Conservation (phyloP, 2,329 filamentous ascomycete species). For the Aspergillus clavatus region DNA sequence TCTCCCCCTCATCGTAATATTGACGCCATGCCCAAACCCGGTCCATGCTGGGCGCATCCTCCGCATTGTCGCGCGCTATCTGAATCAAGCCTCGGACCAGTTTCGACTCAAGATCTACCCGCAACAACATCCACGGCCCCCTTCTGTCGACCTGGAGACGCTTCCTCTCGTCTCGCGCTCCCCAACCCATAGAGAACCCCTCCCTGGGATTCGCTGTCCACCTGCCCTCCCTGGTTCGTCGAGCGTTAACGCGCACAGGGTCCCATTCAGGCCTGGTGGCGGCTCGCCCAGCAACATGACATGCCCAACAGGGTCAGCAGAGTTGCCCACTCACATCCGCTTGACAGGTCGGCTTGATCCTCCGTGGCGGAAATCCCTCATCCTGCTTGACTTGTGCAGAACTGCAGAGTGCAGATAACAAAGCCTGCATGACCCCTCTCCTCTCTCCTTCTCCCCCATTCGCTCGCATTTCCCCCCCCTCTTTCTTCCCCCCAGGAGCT, state of each 20-base stretch:
- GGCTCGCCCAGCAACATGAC: slow-evolving; percentile 11
- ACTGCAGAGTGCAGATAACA: too few species aligned
- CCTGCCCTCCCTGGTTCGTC: slow-evolving; percentile 13
- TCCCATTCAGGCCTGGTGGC: too few species aligned
- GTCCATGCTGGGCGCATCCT: neutral
- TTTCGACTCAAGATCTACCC: neutral
- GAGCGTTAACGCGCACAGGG: slow-evolving; percentile 15
- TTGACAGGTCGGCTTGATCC: slow-evolving; percentile 2
- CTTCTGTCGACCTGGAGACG: slow-evolving; percentile 2
- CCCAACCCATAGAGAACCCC: neutral
- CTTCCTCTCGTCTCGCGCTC: too few species aligned
- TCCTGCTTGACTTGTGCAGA: slow-evolving; percentile 10
- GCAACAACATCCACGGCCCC: neutral
- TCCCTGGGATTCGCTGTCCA: neutral
- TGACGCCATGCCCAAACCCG: neutral
- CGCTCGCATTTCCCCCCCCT: slow-evolving; percentile 8
- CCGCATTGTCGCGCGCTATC: slow-evolving; percentile 20
- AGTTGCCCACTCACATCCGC: neutral
- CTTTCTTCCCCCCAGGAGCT: slow-evolving; percentile 3
- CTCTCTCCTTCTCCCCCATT: too few species aligned
- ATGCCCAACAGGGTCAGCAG: slow-evolving; percentile 3
- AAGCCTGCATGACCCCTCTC: too few species aligned
- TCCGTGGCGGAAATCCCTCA: slow-evolving; percentile 7
- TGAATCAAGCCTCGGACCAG: slow-evolving; percentile 5
- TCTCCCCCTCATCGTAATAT: too few species aligned